Evolutionary conservation across 2,329 filamentous ascomycete genomes (phyloP).

Genomic region (Neonectria coccinea): DNA sequence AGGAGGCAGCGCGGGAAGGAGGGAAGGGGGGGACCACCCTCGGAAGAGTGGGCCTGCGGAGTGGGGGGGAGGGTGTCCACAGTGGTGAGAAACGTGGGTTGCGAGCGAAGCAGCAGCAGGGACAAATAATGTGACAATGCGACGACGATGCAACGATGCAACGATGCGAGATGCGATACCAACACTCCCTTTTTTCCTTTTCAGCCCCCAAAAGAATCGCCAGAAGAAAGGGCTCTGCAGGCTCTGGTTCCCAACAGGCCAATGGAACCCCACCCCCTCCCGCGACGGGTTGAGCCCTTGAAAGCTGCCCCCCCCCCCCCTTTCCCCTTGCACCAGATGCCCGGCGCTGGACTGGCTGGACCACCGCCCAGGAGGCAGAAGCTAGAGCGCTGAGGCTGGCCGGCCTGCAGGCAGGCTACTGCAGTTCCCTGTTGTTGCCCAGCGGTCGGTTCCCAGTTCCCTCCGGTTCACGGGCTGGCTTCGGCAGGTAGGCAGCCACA

Average conservation of each 20-base stretch:
- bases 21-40: neutral
- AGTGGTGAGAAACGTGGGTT: constrained; percentile 23
- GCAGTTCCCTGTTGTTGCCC: constrained; percentile 21
- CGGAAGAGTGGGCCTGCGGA: constrained; percentile 1
- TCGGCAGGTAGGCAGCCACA: constrained; percentile 19
- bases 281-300: constrained; percentile 9
- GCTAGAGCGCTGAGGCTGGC: constrained; percentile 14
- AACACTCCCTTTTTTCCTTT: constrained; percentile 16
- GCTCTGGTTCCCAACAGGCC: neutral
- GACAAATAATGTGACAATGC: constrained; percentile 26
- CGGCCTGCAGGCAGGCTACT: constrained; percentile 33
- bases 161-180: constrained; percentile 23
- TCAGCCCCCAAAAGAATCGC: constrained; percentile 10
- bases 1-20: constrained; percentile 17
- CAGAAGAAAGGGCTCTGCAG: constrained; percentile 5
- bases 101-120: constrained; percentile 15
- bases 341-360: constrained; percentile 33
- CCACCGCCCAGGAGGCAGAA: constrained; percentile 30
- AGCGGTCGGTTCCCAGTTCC: constrained; percentile 10
- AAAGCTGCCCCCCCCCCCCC: constrained; percentile 20
- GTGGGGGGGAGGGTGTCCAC: constrained; percentile 2
- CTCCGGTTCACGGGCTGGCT: constrained; percentile 17
- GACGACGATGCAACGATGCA: constrained; percentile 22
- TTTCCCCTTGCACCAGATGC: constrained; percentile 40
- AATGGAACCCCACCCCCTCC: constrained; percentile 1